Evolutionary conservation across 805 yeast species (phyloP).

Genomic region (Candida railenensis): DNA sequence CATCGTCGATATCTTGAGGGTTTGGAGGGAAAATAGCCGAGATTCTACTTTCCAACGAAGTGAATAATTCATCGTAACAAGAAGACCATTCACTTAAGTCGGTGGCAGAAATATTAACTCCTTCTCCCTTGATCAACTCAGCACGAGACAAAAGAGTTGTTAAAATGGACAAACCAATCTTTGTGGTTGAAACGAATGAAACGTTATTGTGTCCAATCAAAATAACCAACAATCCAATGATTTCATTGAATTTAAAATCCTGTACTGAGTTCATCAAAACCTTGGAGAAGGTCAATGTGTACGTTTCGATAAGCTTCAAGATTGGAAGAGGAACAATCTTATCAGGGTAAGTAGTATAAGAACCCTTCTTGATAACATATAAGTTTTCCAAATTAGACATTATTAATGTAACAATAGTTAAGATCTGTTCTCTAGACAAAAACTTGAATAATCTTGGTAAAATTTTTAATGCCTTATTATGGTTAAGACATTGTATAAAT

Average conservation of each 20-base stretch:
- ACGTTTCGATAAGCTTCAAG: conserved; percentile 65
- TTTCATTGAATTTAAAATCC: conserved; percentile 76
- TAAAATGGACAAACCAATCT: conserved; percentile 80
- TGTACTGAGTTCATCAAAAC: conserved; percentile 80
- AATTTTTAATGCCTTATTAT: conserved; percentile 84
- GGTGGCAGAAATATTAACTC: conserved; percentile 47
- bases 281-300: conserved; percentile 79
- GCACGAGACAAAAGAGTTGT: conserved; percentile 92
- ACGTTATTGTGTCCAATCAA: conserved; percentile 70
- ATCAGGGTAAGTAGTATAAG: conserved; percentile 61
- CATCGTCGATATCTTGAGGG: conserved; percentile 52
- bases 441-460: conserved; percentile 88
- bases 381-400: conserved; percentile 79
- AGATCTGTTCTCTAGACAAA: conserved; percentile 69
- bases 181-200: conserved; percentile 64
- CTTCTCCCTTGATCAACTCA: conserved; percentile 87
- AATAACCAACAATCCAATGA: conserved; percentile 70
- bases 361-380: conserved; percentile 74
- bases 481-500: conserved; percentile 77
- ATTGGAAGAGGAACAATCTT: conserved; percentile 54
- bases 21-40: conserved; percentile 79
- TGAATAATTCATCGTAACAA: conserved; percentile 80
- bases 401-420: conserved; percentile 72
- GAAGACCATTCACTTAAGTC: conserved; percentile 71
- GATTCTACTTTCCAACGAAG: conserved; percentile 73